phyloP scores from a whole-genome alignment of 768 basidiomycete species.

The Dictyophora rubrovolvata region DNA sequence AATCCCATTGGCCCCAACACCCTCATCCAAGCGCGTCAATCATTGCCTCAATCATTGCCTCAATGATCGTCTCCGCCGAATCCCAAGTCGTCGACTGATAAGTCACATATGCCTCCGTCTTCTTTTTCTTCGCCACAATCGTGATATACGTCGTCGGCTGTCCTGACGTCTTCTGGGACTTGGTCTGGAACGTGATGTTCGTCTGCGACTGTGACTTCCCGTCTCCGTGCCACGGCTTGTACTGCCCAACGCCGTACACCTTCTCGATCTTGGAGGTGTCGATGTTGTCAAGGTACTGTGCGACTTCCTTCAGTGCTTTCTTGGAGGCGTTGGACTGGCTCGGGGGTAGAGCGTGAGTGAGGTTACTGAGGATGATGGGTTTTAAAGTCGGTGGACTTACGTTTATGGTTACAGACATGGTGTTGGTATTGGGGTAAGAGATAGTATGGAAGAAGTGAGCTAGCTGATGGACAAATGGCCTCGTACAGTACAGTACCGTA shows the following conservation, averaged over 20 bases:
- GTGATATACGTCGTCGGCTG: background rate
- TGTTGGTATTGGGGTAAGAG: background rate
- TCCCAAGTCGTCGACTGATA: background rate
- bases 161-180: conserved; percentile 4
- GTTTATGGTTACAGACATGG: background rate
- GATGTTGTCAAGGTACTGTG: conserved; percentile 2
- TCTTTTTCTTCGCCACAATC: background rate
- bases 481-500: background rate
- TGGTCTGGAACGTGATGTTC: conserved; percentile 7
- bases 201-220: conserved; percentile 7
- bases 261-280: background rate
- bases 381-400: background rate
- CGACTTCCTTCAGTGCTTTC: background rate
- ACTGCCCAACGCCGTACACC: conserved; percentile 2
- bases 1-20: background rate
- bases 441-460: too few species aligned
- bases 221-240: conserved; percentile 7
- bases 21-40: background rate
- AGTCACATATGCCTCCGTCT: background rate
- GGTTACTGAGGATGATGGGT: background rate
- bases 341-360: background rate
- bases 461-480: background rate
- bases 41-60: background rate
- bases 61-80: background rate
- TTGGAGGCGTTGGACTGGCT: background rate